Conservation (phyloP, 306 rosid species). For the Prunus kanzakura region DNA sequence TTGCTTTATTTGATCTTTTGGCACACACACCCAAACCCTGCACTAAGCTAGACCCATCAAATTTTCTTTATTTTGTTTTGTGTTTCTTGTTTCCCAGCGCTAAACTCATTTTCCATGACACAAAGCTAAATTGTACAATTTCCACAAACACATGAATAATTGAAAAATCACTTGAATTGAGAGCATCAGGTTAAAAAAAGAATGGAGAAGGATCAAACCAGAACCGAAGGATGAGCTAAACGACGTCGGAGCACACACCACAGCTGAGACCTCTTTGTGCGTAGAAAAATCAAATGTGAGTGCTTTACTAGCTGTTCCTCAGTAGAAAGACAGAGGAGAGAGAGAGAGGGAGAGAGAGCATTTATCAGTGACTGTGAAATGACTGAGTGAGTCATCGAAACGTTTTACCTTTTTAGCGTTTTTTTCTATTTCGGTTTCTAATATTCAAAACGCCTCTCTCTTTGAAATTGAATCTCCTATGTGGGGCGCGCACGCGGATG, state of each 20-base stretch:
- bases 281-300: background rate
- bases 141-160: background rate
- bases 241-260: slow-evolving; percentile 3
- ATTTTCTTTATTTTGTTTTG: background rate
- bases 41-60: background rate
- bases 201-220: slow-evolving; percentile 2
- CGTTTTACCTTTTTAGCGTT: background rate
- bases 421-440: background rate
- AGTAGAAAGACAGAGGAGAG: background rate
- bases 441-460: background rate
- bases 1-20: background rate
- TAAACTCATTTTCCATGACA: background rate
- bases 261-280: background rate
- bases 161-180: background rate
- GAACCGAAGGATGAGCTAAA: background rate
- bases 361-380: background rate
- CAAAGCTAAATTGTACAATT: background rate
- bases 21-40: too few relatives aligned
- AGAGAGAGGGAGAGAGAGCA: background rate
- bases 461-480: background rate
- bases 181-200: background rate
- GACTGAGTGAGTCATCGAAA: slow-evolving; percentile 1
- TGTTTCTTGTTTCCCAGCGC: background rate
- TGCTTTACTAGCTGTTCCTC: background rate
- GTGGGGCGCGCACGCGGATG: background rate